Evolutionary conservation across 805 yeast genomes (phyloP).

Genomic region (Pichia rugopelliculosa): DNA sequence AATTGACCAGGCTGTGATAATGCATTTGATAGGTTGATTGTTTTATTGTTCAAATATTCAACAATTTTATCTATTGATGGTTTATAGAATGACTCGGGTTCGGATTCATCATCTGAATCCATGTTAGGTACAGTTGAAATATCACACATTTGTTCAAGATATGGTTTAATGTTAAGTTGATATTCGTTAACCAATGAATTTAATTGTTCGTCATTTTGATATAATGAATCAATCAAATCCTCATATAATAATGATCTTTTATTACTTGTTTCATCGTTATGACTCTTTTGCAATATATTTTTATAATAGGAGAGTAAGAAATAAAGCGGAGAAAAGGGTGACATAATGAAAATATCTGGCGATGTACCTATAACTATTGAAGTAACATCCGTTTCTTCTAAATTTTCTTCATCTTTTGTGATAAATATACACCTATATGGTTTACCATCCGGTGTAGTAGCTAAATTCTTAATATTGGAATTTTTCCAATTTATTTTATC

Average conservation of each 20-base stretch:
- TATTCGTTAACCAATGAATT: neutral
- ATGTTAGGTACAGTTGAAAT: slow-evolving; percentile 18
- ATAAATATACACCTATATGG: slow-evolving; percentile 6
- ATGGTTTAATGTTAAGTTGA: neutral
- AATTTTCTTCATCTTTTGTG: neutral
- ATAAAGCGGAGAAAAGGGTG: slow-evolving; percentile 35
- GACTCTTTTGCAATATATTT: slow-evolving; percentile 17
- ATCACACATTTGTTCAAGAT: slow-evolving; percentile 30
- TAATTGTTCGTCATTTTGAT: neutral
- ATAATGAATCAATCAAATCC: slow-evolving; percentile 32
- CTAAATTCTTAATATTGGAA: neutral
- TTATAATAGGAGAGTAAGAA: slow-evolving; percentile 32
- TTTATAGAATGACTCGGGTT: slow-evolving; percentile 39
- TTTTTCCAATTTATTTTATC: slow-evolving; percentile 8
- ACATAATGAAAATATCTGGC: slow-evolving; percentile 33
- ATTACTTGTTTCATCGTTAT: neutral
- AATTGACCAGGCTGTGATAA: slow-evolving; percentile 1
- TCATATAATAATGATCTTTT: slow-evolving; percentile 33
- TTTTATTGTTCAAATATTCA: slow-evolving; percentile 31
- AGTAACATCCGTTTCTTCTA: slow-evolving; percentile 1
- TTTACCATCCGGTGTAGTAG: slow-evolving; percentile 4
- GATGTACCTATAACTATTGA: slow-evolving; percentile 36
- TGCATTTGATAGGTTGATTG: neutral
- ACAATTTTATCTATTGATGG: slow-evolving; percentile 34
- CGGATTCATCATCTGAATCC: slow-evolving; percentile 31